Percentiles rank a stretch among this genome's conserved stretches.
phyloP scores from a whole-genome alignment of 805 yeast genomes.

The Nematodospora valgi region DNA sequence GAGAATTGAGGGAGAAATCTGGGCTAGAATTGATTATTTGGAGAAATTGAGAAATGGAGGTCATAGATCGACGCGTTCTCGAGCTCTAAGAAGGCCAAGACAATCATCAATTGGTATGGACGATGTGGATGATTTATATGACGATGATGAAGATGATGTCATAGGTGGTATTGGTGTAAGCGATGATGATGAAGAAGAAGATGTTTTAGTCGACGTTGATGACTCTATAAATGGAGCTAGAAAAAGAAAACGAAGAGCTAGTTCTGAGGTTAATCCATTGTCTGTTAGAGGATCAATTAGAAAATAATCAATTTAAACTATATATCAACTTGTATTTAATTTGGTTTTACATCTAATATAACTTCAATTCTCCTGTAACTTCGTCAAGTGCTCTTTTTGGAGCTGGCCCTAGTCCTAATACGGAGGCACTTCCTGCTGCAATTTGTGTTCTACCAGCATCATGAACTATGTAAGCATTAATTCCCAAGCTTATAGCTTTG shows the following conservation, averaged over 20 bases:
- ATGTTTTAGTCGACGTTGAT: constrained; percentile 36
- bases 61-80: constrained; percentile 20
- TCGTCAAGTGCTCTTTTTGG: constrained; percentile 77
- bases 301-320: constrained; percentile 6
- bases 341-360: constrained; percentile 37
- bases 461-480: constrained; percentile 77
- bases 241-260: constrained; percentile 35
- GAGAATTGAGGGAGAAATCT: constrained; percentile 72
- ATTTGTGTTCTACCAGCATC: constrained; percentile 98
- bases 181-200: constrained; percentile 36
- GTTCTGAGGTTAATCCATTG: constrained; percentile 42
- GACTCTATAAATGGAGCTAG: constrained; percentile 22
- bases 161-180: constrained; percentile 36
- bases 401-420: constrained; percentile 96
- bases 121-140: constrained; percentile 42
- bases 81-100: constrained; percentile 28
- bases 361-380: constrained; percentile 73
- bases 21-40: constrained; percentile 53
- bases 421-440: constrained; percentile 95
- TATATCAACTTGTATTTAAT: background rate
- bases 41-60: constrained; percentile 35
- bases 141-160: constrained; percentile 31
- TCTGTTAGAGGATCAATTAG: constrained; percentile 15
- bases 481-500: constrained; percentile 72
- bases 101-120: constrained; percentile 41